Conservation (phyloP, 257 asterid genomes). For the Capsicum pubescens region DNA sequence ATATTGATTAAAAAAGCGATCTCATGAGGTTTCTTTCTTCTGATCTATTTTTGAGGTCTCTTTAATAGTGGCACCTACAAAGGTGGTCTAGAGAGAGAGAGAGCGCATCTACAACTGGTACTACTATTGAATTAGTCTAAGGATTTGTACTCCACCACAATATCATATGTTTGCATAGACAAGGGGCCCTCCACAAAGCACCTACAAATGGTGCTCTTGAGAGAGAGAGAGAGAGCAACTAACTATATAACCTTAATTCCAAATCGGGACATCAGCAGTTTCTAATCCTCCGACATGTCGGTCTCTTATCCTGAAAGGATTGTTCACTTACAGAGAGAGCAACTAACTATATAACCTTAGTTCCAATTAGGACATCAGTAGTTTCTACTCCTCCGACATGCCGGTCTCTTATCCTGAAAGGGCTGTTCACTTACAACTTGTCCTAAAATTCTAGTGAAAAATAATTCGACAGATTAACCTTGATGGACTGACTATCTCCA, state of each 20-base stretch:
- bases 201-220: too few relatives aligned
- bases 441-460: neutral
- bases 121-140: slow-evolving; percentile 17
- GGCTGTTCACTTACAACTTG: neutral
- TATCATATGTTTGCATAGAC: slow-evolving; percentile 57
- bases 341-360: too few relatives aligned
- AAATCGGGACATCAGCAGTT: neutral
- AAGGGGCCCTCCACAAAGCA: slow-evolving; percentile 36
- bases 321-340: neutral
- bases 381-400: neutral
- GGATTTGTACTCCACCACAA: slow-evolving; percentile 45
- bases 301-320: neutral
- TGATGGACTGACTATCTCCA: neutral
- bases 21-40: too few relatives aligned
- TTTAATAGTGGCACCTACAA: too few relatives aligned
- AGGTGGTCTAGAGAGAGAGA: too few relatives aligned
- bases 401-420: neutral
- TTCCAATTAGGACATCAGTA: neutral
- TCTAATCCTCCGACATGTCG: neutral
- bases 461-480: neutral
- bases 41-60: too few relatives aligned
- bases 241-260: too few relatives aligned
- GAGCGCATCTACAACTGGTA: slow-evolving; percentile 5
- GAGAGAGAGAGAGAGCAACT: too few relatives aligned
- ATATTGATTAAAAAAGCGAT: too few relatives aligned